Percentiles rank a stretch among this genome's conserved stretches.
Evolutionary conservation across 2,329 filamentous ascomycete genomes (phyloP).

Genomic region (Cladorrhinum sp.): DNA sequence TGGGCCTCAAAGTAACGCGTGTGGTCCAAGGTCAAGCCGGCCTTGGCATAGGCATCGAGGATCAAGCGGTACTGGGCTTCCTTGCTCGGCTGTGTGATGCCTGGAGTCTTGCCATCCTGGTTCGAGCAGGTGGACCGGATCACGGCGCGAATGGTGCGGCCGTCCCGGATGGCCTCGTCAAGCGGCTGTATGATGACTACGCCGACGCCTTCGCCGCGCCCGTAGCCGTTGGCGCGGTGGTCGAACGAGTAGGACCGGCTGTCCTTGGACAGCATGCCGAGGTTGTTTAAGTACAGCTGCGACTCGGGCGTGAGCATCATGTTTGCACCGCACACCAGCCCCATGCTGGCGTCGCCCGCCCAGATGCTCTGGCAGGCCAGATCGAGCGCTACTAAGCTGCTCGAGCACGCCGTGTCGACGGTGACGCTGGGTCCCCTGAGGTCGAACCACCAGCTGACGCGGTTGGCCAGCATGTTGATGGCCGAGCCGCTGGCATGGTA

Average conservation of each 20-base stretch:
- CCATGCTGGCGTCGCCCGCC: not conserved
- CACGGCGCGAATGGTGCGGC: conserved; percentile 29
- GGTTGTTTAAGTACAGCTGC: not conserved
- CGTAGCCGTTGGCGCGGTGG: conserved; percentile 27
- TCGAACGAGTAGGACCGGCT: conserved; percentile 29
- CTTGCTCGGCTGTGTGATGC: conserved; percentile 9
- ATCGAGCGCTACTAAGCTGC: conserved; percentile 24
- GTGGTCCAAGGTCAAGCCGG: conserved; percentile 4
- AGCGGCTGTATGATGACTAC: conserved; percentile 13
- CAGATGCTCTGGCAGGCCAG: conserved; percentile 31
- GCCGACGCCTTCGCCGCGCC: conserved; percentile 4
- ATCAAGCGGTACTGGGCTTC: conserved; percentile 17
- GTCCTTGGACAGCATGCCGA: not conserved
- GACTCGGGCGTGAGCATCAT: not conserved
- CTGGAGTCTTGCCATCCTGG: conserved; percentile 15
- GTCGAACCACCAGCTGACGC: conserved; percentile 33
- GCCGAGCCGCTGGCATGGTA: no score
- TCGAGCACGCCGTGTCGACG: conserved; percentile 13
- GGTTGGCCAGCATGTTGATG: conserved; percentile 34
- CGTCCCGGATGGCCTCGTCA: conserved; percentile 28
- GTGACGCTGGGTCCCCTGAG: conserved; percentile 1
- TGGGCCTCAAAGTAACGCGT: conserved; percentile 30
- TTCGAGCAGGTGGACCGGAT: conserved; percentile 33
- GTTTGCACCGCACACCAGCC: not conserved
- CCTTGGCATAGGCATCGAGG: conserved; percentile 1